Base-by-base conservation (phyloP, 768 basidiomycete genomes). In the Sporobolomyces phaffii region DNA sequence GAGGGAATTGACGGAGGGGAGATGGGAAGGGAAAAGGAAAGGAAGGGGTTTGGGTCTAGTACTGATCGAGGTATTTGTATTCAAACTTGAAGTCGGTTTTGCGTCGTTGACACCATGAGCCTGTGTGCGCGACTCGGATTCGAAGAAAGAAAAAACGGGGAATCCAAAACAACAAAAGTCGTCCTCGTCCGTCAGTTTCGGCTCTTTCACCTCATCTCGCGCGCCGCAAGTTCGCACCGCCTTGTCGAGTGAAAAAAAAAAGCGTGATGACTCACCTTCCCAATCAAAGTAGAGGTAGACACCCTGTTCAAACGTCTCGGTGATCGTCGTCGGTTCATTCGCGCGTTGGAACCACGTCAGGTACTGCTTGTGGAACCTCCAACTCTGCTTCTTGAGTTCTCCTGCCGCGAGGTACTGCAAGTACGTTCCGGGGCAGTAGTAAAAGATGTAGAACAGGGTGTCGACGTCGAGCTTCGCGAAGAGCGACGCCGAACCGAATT, bases 351-450 rank as follows among this genome's bases (percentile, higher is more conserved):
- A 99, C 75, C 96, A 99, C 34, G 96, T 99, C 67, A 99, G 81
- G 77, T 97, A 99, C 79, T 98, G 97, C 68, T 97, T 90, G 78
- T 99, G 96, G 82, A 98, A 99, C 53, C 96, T 86, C 96, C 96
- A 99, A 44, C 91, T 92, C 77, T 97, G 94, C 54, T 89, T 84
- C 81, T 98, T 98, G 70, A 99, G 82, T 78, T 99, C 96, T 76
- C 90, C 91, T 8, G 96, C 96, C 2, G 96, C 93, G 54, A 97
- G 85, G 78, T 87, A 94, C 91, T 99, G 96, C 77, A 93, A 91
- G 81, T 98, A 98, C 72, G 94, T 96, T 64, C 93, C 93, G 15
- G 92, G 91, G 54, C 89, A 84, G 80, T 90, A 98, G 81, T 99
- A 99, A 80, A 99, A 99, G 75, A 98, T 89, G 80, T 92, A 99